Evolutionary conservation across 768 basidiomycete species (phyloP), one percentile per base, ranked within the genome.

Genomic region (Trametes punicea): DNA sequence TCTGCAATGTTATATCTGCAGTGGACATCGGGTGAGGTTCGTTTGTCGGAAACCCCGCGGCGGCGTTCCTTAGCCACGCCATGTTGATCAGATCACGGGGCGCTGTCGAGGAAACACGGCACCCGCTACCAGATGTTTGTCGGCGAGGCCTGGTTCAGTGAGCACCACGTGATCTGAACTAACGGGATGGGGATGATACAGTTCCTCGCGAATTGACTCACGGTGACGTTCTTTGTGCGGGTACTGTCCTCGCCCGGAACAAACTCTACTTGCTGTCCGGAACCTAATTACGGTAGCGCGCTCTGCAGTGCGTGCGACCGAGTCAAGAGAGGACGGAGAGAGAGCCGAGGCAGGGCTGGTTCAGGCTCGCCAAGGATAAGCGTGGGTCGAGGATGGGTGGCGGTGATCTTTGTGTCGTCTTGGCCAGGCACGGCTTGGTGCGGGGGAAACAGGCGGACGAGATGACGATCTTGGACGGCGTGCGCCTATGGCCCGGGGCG

Each of bases 21-120:
- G n/a, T n/a, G n/a, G n/a, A n/a, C n/a, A n/a, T n/a, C n/a, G n/a
- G n/a, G n/a, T n/a, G n/a, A n/a, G n/a, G n/a, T n/a, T n/a, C n/a
- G n/a, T n/a, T n/a, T n/a, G n/a, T n/a, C n/a, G n/a, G n/a, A n/a
- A n/a, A n/a, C n/a, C n/a, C n/a, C 34, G 34, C 34, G 34, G 34
- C 34, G 34, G 34, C 4, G 34, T 36, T n/a, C 13, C 13, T 36
- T n/a, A n/a, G n/a, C n/a, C n/a, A n/a, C n/a, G n/a, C n/a, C n/a
- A n/a, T n/a, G n/a, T n/a, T n/a, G n/a, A n/a, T n/a, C n/a, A n/a
- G n/a, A n/a, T n/a, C n/a, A n/a, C n/a, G n/a, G n/a, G n/a, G n/a
- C 30, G 51, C 45, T 25, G 51, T 42, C 51, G 41, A 44, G 51
- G 51, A 44, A 52, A 52, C 51, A 33, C 31, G 41, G 20, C 7